These are phyloP conservation scores for Fusarium austroafricanum DNA, from an alignment of 2,329 filamentous ascomycete genomes.

Conservation along the genomic window DNA sequence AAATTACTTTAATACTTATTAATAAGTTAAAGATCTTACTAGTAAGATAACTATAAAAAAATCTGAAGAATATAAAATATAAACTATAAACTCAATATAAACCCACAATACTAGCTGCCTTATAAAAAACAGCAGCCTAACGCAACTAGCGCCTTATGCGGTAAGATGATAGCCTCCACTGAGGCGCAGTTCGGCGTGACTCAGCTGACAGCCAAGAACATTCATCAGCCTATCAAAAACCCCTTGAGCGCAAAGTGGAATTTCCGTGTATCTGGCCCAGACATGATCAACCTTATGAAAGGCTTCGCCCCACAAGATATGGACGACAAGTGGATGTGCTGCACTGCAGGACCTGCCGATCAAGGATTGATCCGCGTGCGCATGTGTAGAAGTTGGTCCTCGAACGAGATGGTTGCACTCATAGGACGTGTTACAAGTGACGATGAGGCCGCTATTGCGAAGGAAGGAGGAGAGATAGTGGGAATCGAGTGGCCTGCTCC, in stretches of 20 bases:
- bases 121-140: too few relatives aligned
- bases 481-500: constrained; percentile 19
- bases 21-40: too few relatives aligned
- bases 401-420: constrained; percentile 3
- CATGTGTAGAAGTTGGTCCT: constrained; percentile 28
- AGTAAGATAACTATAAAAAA: too few relatives aligned
- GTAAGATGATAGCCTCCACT: background rate
- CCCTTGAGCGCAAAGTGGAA: constrained; percentile 17
- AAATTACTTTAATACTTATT: too few relatives aligned
- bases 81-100: too few relatives aligned
- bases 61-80: too few relatives aligned
- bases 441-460: background rate
- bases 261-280: constrained; percentile 9
- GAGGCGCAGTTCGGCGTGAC: constrained; percentile 1
- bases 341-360: constrained; percentile 3
- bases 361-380: constrained; percentile 16
- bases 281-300: constrained; percentile 29
- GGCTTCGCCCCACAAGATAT: constrained; percentile 16
- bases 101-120: background rate
- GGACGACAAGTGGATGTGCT: constrained; percentile 29
- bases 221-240: background rate
- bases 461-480: constrained; percentile 24
- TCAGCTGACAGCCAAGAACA: constrained; percentile 1
- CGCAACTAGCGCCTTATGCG: background rate
- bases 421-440: constrained; percentile 8